These are phyloP conservation scores for Jaapia argillacea DNA, from an alignment of 768 basidiomycete species.

Conservation along the genomic window DNA sequence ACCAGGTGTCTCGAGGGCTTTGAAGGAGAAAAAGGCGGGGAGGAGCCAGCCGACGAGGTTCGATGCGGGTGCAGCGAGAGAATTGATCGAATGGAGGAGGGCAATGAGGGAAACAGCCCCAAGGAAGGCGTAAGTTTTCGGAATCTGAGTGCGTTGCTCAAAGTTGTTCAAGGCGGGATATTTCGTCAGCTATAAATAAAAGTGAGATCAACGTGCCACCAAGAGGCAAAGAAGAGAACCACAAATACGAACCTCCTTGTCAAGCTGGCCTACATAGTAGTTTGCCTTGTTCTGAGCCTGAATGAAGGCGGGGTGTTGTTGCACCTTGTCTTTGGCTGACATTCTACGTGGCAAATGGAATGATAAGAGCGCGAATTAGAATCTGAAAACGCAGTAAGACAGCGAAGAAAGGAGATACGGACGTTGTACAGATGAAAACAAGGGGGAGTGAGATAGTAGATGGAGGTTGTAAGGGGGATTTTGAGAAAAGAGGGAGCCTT, in stretches of 20 bases:
- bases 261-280: conserved; percentile 81
- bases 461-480: conserved; percentile 10
- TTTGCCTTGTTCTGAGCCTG: conserved; percentile 78
- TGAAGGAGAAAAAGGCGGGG: conserved; percentile 92
- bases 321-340: conserved; percentile 75
- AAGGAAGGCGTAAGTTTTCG: conserved; percentile 85
- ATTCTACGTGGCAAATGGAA: conserved; percentile 26
- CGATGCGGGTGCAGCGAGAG: conserved; percentile 85
- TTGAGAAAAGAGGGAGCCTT: conserved; percentile 4
- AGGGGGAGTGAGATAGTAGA: conserved; percentile 3
- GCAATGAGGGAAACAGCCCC: conserved; percentile 58
- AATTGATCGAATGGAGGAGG: conserved; percentile 77
- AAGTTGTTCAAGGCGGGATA: conserved; percentile 78
- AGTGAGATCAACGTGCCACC: neutral
- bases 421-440: too few relatives aligned
- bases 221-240: neutral
- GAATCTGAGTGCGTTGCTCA: conserved; percentile 86
- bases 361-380: conserved; percentile 7
- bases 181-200: conserved; percentile 52
- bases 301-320: conserved; percentile 79
- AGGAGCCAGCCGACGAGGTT: conserved; percentile 93
- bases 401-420: too few relatives aligned
- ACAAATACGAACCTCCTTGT: conserved; percentile 75
- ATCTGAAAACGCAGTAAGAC: conserved; percentile 1
- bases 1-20: conserved; percentile 83